These are phyloP conservation scores for Rhizomucor pusillus DNA, from an alignment of 371 early-diverging fungal species.

Conservation along the genomic window DNA sequence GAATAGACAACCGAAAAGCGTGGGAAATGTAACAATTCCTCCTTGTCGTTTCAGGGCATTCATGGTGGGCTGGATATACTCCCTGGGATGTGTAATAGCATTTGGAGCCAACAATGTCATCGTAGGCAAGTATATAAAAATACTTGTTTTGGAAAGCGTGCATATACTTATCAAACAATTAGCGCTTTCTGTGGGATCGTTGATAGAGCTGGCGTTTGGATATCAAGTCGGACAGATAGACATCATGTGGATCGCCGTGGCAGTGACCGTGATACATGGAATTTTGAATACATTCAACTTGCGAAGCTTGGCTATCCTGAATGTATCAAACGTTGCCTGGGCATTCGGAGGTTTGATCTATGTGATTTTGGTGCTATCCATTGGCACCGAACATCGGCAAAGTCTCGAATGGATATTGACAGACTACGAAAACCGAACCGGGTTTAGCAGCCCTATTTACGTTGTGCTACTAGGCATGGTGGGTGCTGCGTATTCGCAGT, in stretches of 20 bases:
- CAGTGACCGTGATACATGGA: slow-evolving; percentile 27
- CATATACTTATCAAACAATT: too few relatives aligned
- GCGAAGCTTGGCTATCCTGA: slow-evolving; percentile 22
- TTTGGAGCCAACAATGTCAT: slow-evolving; percentile 43
- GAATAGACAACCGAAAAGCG: neutral
- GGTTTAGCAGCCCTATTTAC: slow-evolving; percentile 36
- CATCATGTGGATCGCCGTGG: slow-evolving; percentile 27
- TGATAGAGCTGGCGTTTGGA: slow-evolving; percentile 22
- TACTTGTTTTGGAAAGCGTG: too few relatives aligned
- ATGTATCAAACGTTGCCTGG: slow-evolving; percentile 43
- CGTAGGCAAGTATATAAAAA: slow-evolving; percentile 20
- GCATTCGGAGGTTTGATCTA: slow-evolving; percentile 35
- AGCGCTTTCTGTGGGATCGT: slow-evolving; percentile 29
- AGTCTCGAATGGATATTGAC: slow-evolving; percentile 31
- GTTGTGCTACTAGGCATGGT: slow-evolving; percentile 41
- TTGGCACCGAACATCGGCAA: slow-evolving; percentile 18
- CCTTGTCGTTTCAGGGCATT: slow-evolving; percentile 29
- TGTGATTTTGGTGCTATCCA: slow-evolving; percentile 23
- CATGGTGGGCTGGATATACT: slow-evolving; percentile 45
- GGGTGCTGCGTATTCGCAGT: slow-evolving; percentile 42
- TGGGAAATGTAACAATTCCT: neutral
- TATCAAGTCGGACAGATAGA: slow-evolving; percentile 14
- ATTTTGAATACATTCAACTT: slow-evolving; percentile 28
- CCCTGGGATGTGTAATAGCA: slow-evolving; percentile 35
- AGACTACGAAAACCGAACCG: slow-evolving; percentile 41